Conservation (phyloP, 331 rosid species). For the Telfairia occidentalis region DNA sequence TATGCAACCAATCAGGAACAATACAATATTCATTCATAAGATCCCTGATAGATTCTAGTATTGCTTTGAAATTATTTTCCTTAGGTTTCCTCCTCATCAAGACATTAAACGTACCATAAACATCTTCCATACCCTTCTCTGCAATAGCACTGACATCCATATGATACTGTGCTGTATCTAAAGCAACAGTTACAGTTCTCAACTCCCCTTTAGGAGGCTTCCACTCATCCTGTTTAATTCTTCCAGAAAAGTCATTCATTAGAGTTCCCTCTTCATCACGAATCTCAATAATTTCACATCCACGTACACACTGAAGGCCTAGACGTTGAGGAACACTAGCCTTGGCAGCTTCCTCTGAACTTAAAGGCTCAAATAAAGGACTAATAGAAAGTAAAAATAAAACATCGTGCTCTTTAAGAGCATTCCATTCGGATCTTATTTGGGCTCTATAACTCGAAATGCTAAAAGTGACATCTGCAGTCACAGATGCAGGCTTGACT, state of each 20-base stretch:
- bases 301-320: slow-evolving; percentile 88
- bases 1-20: slow-evolving; percentile 96
- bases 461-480: slow-evolving; percentile 75
- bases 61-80: slow-evolving; percentile 97
- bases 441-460: slow-evolving; percentile 82
- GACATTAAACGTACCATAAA: slow-evolving; percentile 79
- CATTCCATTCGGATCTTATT: slow-evolving; percentile 92
- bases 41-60: slow-evolving; percentile 91
- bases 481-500: slow-evolving; percentile 89
- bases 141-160: slow-evolving; percentile 94
- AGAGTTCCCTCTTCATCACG: slow-evolving; percentile 90
- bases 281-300: slow-evolving; percentile 85
- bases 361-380: slow-evolving; percentile 90
- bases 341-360: slow-evolving; percentile 70
- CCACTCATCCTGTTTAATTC: slow-evolving; percentile 93
- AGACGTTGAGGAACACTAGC: slow-evolving; percentile 89
- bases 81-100: slow-evolving; percentile 97
- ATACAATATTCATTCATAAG: slow-evolving; percentile 95
- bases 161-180: slow-evolving; percentile 93
- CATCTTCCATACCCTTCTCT: slow-evolving; percentile 87
- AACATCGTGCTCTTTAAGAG: slow-evolving; percentile 96
- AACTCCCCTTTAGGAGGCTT: slow-evolving; percentile 96
- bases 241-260: slow-evolving; percentile 96
- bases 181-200: slow-evolving; percentile 91
- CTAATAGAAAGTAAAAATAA: slow-evolving; percentile 75